phyloP scores from a whole-genome alignment of 2,329 filamentous ascomycete species.

The Aspergillus niger region DNA sequence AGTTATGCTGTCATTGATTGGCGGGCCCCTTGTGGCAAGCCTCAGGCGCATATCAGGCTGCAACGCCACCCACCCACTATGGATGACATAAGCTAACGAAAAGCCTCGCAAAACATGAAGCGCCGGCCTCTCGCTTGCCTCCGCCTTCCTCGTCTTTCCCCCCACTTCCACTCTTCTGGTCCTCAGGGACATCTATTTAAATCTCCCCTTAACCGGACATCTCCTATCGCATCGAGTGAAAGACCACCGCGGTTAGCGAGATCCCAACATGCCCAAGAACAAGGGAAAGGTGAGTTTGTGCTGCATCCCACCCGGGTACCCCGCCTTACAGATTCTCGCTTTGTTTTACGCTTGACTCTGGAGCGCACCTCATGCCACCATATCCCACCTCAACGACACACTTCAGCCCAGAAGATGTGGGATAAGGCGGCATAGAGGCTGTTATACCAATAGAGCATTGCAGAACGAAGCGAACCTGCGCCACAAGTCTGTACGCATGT shows the following conservation, averaged over 20 bases:
- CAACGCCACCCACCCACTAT: slow-evolving; percentile 24
- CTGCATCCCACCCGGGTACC: slow-evolving; percentile 13
- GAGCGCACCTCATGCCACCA: slow-evolving; percentile 20
- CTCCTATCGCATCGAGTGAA: slow-evolving; percentile 22
- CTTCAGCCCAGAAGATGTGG: background rate
- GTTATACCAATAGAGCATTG: background rate
- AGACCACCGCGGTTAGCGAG: slow-evolving; percentile 29
- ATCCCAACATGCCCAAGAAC: slow-evolving; percentile 87
- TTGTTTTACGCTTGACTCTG: slow-evolving; percentile 11
- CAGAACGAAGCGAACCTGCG: background rate
- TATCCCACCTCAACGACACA: background rate
- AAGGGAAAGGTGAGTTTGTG: slow-evolving; percentile 84
- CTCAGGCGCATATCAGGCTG: slow-evolving; percentile 32
- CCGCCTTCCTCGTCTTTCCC: slow-evolving; percentile 19
- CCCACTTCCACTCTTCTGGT: slow-evolving; percentile 21
- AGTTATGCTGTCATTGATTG: slow-evolving; percentile 8
- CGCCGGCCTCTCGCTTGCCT: slow-evolving; percentile 22
- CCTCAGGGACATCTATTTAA: slow-evolving; percentile 17
- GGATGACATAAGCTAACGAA: slow-evolving; percentile 21
- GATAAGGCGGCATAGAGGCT: background rate
- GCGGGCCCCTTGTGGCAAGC: slow-evolving; percentile 19
- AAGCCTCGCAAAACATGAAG: slow-evolving; percentile 23
- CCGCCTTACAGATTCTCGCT: slow-evolving; percentile 20
- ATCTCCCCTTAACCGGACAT: slow-evolving; percentile 13
- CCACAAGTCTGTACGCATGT: background rate